phyloP scores from a whole-genome alignment of 768 basidiomycete genomes.

The Suillus ampliporus region DNA sequence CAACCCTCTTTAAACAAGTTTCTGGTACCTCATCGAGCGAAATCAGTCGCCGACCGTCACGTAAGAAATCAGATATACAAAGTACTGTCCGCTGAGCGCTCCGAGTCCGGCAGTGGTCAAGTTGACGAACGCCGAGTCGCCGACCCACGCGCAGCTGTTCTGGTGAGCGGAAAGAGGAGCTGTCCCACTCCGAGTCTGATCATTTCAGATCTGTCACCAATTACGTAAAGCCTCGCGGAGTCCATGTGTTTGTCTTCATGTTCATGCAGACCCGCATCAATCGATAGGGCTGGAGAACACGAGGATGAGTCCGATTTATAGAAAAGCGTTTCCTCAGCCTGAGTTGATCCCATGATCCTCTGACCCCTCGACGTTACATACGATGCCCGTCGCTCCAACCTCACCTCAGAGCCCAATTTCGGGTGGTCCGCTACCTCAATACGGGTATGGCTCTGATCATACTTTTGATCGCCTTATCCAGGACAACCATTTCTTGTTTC shows the following conservation, averaged over 20 bases:
- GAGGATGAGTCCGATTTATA: slow-evolving; percentile 31
- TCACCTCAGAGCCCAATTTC: slow-evolving; percentile 27
- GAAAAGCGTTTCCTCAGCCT: slow-evolving; percentile 30
- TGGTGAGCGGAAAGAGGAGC: not conserved
- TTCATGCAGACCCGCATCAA: slow-evolving; percentile 35
- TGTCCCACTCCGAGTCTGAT: no score
- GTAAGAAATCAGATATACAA: not conserved
- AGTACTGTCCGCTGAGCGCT: not conserved
- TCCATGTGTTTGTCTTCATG: slow-evolving; percentile 30
- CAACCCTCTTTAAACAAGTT: not conserved
- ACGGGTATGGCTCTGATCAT: slow-evolving; percentile 69
- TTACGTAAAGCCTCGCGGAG: slow-evolving; percentile 18
- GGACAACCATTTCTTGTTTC: slow-evolving; percentile 77
- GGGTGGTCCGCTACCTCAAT: slow-evolving; percentile 60
- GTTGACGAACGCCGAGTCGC: not conserved
- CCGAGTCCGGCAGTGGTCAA: not conserved
- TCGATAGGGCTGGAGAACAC: slow-evolving; percentile 37
- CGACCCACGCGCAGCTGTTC: not conserved
- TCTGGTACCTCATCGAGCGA: not conserved
- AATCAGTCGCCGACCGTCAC: not conserved
- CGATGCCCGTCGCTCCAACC: slow-evolving; percentile 30
- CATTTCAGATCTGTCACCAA: slow-evolving; percentile 3
- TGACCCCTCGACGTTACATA: slow-evolving; percentile 17
- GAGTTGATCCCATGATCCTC: slow-evolving; percentile 17
- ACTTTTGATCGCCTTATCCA: slow-evolving; percentile 65